These are phyloP conservation scores for Dioscorea dumetorum DNA, from an alignment of 106 monocot species.

Conservation along the genomic window DNA sequence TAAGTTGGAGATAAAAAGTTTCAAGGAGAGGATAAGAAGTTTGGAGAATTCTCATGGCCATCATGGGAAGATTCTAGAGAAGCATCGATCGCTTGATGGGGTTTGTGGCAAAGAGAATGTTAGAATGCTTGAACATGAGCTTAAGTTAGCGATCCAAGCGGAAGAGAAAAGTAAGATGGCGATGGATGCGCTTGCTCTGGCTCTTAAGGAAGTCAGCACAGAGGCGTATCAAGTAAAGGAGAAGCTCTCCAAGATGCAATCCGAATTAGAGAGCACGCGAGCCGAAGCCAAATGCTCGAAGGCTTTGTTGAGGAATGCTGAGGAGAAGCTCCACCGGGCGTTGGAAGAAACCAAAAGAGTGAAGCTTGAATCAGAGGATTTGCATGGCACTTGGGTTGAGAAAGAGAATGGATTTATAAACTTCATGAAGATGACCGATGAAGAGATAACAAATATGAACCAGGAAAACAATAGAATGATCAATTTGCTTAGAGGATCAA, in stretches of 20 bases:
- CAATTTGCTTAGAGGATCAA: constrained; percentile 30
- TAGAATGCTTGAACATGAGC: constrained; percentile 20
- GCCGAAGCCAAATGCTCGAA: constrained; percentile 19
- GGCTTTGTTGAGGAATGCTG: constrained; percentile 19
- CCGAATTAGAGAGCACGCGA: constrained; percentile 24
- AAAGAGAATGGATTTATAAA: constrained; percentile 60
- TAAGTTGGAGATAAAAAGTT: constrained; percentile 52
- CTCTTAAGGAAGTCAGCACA: constrained; percentile 54
- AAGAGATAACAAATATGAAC: constrained; percentile 37
- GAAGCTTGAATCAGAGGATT: constrained; percentile 57
- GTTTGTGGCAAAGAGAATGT: constrained; percentile 15
- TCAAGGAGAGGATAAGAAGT: constrained; percentile 20
- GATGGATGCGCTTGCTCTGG: constrained; percentile 64
- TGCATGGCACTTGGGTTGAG: constrained; percentile 37
- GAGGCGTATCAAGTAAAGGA: constrained; percentile 37
- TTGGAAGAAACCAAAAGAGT: constrained; percentile 32
- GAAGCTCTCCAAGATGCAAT: constrained; percentile 18
- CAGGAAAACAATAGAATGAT: constrained; percentile 39
- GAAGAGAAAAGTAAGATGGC: constrained; percentile 77
- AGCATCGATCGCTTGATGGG: neutral
- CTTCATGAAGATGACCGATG: constrained; percentile 55
- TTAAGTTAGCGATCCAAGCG: constrained; percentile 36
- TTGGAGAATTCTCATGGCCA: constrained; percentile 6
- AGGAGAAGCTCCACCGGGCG: constrained; percentile 23
- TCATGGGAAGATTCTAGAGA: neutral